These are phyloP conservation scores for Lolium multiflorum DNA, from an alignment of 176 grass and related monocot genomes.

Conservation along the genomic window DNA sequence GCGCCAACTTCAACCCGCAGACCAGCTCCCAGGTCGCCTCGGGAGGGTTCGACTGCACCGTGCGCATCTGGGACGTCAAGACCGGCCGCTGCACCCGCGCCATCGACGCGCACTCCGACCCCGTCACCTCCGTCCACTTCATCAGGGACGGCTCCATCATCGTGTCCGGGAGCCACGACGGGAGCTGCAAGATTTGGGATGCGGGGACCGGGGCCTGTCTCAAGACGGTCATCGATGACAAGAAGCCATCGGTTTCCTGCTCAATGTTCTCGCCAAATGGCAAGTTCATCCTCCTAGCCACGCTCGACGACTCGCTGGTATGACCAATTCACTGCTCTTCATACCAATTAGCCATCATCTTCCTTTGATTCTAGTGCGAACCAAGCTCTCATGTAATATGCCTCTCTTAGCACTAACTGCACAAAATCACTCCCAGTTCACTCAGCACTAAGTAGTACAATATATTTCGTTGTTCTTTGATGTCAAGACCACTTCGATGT, in stretches of 20 bases:
- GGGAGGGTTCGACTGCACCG: conserved; percentile 79
- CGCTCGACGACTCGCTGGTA: conserved; percentile 88
- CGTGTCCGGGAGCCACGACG: conserved; percentile 87
- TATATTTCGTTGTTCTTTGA: background rate
- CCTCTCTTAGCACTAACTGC: background rate
- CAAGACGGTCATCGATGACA: conserved; percentile 88
- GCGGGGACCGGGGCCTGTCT: conserved; percentile 67
- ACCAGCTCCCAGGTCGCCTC: conserved; percentile 76
- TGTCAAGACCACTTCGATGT: background rate
- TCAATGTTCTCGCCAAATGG: conserved; percentile 94
- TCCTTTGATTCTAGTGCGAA: conserved; percentile 5
- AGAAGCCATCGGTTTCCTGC: conserved; percentile 79
- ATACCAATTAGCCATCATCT: background rate
- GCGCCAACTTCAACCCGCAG: conserved; percentile 90
- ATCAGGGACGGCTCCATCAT: conserved; percentile 93
- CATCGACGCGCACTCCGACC: conserved; percentile 78
- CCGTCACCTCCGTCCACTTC: conserved; percentile 89
- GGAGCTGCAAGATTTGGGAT: conserved; percentile 98
- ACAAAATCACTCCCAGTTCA: background rate
- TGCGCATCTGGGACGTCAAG: conserved; percentile 86
- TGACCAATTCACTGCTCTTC: conserved; percentile 19
- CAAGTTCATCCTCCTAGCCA: conserved; percentile 86
- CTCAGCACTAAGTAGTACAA: background rate
- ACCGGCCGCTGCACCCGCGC: conserved; percentile 54
- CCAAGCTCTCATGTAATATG: background rate